A percentile compares a stretch with the other conserved stretches of the same genome.
Evolutionary conservation across 495 filamentous ascomycete genomes (phyloP).

Genomic region (Penicillium dipodomyicola): DNA sequence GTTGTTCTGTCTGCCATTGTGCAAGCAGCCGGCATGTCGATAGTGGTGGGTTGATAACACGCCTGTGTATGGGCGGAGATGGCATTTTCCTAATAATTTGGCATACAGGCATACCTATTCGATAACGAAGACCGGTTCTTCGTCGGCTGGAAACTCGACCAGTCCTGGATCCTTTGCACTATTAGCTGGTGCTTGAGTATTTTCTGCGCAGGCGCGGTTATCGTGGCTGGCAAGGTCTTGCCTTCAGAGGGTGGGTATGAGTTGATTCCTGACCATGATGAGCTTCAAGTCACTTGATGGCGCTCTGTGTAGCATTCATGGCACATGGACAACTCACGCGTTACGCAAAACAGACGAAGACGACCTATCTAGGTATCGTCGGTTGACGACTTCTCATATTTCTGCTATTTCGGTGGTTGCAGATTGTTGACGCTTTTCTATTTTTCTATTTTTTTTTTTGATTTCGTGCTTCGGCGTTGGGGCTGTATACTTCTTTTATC

Average conservation of each 20-base stretch:
- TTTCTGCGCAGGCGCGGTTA: constrained; percentile 58
- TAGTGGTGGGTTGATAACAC: constrained; percentile 65
- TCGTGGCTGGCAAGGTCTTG: constrained; percentile 61
- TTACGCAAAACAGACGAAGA: not conserved
- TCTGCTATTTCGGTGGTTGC: constrained; percentile 6
- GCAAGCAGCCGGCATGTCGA: constrained; percentile 67
- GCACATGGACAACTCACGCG: not conserved
- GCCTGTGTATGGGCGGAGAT: not conserved
- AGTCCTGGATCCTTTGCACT: constrained; percentile 74
- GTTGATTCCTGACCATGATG: constrained; percentile 55
- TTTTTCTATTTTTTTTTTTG: not conserved
- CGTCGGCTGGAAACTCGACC: constrained; percentile 78
- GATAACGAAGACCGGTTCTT: constrained; percentile 85
- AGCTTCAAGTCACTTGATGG: constrained; percentile 15
- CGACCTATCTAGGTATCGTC: not conserved
- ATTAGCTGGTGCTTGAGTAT: constrained; percentile 66
- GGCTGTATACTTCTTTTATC: constrained; percentile 10
- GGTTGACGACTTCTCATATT: constrained; percentile 3
- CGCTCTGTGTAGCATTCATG: not conserved
- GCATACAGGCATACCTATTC: constrained; percentile 69
- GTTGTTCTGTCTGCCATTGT: constrained; percentile 59
- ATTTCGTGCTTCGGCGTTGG: constrained; percentile 5
- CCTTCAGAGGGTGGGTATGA: constrained; percentile 87
- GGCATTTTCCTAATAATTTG: not conserved
- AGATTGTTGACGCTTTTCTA: not conserved